Evolutionary conservation across 2,329 filamentous ascomycete species (phyloP).

Genomic region (Fusarium sp.): DNA sequence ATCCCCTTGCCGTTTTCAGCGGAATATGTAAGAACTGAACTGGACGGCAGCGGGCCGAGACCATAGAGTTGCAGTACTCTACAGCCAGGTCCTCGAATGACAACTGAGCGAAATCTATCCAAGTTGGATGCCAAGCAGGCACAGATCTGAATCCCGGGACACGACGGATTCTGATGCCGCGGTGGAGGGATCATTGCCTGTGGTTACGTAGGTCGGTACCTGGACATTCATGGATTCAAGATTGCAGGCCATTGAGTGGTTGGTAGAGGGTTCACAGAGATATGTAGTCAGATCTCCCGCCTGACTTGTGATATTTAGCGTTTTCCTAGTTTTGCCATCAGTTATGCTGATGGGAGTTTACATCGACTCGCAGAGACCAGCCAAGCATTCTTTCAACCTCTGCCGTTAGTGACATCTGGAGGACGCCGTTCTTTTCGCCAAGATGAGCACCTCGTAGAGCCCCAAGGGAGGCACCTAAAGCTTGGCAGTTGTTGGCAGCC

Average conservation of each 20-base stretch:
- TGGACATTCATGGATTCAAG: neutral
- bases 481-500: constrained; percentile 18
- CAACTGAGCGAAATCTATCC: neutral
- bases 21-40: neutral
- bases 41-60: neutral
- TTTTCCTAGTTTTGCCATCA: neutral
- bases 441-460: neutral
- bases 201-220: constrained; percentile 9
- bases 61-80: neutral
- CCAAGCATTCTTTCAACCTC: neutral
- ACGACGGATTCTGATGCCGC: constrained; percentile 25
- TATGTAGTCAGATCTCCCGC: neutral
- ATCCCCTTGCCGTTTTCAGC: neutral
- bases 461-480: constrained; percentile 2
- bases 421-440: neutral
- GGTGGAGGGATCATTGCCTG: constrained; percentile 26
- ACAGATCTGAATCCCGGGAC: constrained; percentile 22
- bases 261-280: neutral
- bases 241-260: neutral
- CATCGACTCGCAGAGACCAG: neutral
- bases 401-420: neutral
- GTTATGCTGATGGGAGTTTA: neutral
- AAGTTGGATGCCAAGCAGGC: constrained; percentile 11
- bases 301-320: neutral
- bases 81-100: neutral